phyloP scores from a whole-genome alignment of 2,329 filamentous ascomycete genomes.

The Plenodomus biglobosus region DNA sequence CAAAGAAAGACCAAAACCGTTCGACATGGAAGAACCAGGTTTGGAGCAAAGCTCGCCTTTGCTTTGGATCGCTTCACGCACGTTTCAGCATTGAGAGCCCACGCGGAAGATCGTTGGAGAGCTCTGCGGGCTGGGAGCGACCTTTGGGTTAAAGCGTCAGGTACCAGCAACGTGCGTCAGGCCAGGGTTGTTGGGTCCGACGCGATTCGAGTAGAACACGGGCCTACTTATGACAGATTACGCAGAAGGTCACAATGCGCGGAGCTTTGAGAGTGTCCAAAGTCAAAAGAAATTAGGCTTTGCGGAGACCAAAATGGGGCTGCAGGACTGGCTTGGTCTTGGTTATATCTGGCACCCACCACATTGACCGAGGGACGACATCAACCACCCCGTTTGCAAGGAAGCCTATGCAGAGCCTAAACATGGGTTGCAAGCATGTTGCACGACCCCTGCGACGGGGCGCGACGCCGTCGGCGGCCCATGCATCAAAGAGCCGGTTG shows the following conservation, averaged over 20 bases:
- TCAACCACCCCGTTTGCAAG: background rate
- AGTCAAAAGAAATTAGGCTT: background rate
- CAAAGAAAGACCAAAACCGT: conserved; percentile 36
- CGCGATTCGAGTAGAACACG: conserved; percentile 25
- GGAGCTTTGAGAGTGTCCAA: background rate
- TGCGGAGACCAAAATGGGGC: background rate
- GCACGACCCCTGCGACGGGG: background rate
- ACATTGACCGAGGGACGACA: background rate
- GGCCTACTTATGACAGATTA: conserved; percentile 13
- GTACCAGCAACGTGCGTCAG: conserved; percentile 29
- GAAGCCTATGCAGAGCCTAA: background rate
- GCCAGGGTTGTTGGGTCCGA: conserved; percentile 24
- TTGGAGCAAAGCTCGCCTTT: conserved; percentile 36
- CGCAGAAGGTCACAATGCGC: conserved; percentile 3
- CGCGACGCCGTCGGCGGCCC: background rate
- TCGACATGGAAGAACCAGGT: conserved; percentile 41
- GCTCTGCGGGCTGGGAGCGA: conserved; percentile 26
- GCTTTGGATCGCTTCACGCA: conserved; percentile 43
- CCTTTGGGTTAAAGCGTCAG: conserved; percentile 29
- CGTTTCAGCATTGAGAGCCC: conserved; percentile 45
- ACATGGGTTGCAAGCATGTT: background rate
- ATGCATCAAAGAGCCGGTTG: background rate
- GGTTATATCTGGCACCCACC: background rate
- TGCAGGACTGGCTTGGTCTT: background rate
- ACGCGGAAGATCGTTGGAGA: conserved; percentile 27